These are phyloP conservation scores for Pseudocercospora cruenta DNA, from an alignment of 2,329 filamentous ascomycete species.

Conservation along the genomic window DNA sequence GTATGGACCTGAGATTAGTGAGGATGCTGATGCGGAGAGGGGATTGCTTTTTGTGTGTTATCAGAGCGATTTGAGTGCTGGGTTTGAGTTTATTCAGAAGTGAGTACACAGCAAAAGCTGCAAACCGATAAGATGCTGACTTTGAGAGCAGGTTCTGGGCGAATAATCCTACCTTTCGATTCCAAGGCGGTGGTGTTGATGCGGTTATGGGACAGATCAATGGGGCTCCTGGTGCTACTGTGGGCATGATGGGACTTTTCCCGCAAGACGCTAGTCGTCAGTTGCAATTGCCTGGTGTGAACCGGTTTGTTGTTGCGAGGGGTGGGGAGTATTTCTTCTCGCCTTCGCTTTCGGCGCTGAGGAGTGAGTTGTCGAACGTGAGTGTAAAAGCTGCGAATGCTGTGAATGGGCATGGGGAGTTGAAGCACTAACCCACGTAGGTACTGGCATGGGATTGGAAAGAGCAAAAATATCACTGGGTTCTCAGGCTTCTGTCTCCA, in stretches of 20 bases:
- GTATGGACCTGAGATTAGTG: slow-evolving; percentile 42
- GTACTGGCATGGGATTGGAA: neutral
- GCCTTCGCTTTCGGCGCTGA: slow-evolving; percentile 43
- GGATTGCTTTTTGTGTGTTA: slow-evolving; percentile 53
- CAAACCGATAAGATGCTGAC: neutral
- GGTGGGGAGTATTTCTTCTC: slow-evolving; percentile 55
- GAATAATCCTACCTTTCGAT: slow-evolving; percentile 35
- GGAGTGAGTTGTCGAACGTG: slow-evolving; percentile 27
- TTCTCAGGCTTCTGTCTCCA: neutral
- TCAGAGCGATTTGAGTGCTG: slow-evolving; percentile 47
- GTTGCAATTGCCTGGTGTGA: slow-evolving; percentile 28
- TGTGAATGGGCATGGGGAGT: slow-evolving; percentile 14
- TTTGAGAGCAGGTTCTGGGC: slow-evolving; percentile 23
- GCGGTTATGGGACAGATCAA: slow-evolving; percentile 43
- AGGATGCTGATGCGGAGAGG: slow-evolving; percentile 42
- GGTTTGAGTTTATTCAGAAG: slow-evolving; percentile 48
- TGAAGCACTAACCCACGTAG: neutral
- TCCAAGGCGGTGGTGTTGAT: slow-evolving; percentile 40
- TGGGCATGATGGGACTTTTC: slow-evolving; percentile 34
- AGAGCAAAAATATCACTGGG: neutral
- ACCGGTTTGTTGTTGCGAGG: slow-evolving; percentile 46
- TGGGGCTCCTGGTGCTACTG: slow-evolving; percentile 10
- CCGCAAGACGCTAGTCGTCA: slow-evolving; percentile 31
- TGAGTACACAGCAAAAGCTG: neutral
- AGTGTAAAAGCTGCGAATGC: slow-evolving; percentile 10